These are phyloP conservation scores for Hyparrhenia diplandra DNA, from an alignment of 176 grass and related monocot species.

Conservation along the genomic window DNA sequence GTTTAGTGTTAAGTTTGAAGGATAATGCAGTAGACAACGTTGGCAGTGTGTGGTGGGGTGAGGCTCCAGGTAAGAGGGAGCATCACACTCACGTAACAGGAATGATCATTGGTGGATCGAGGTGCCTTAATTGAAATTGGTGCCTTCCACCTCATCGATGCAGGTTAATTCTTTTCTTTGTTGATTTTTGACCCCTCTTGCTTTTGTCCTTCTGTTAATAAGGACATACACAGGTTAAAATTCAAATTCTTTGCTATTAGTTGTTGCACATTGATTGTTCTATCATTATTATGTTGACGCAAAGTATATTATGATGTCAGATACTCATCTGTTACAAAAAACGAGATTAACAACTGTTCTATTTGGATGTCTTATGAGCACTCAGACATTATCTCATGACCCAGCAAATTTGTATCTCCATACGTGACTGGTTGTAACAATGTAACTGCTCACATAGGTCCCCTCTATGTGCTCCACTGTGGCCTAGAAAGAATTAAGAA, in stretches of 20 bases:
- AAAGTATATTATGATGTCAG: constrained; percentile 42
- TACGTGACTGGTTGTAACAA: neutral
- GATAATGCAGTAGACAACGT: constrained; percentile 44
- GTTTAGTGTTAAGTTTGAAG: constrained; percentile 47
- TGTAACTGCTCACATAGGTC: neutral
- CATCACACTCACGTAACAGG: constrained; percentile 38
- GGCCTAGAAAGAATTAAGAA: neutral
- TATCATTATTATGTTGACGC: constrained; percentile 24
- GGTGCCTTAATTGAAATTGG: constrained; percentile 53
- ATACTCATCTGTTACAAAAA: constrained; percentile 13
- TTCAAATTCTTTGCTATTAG: constrained; percentile 81
- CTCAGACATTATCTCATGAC: neutral
- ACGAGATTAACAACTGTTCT: constrained; percentile 14
- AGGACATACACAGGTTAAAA: constrained; percentile 60
- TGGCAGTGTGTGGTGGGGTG: constrained; percentile 13
- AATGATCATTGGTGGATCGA: constrained; percentile 28
- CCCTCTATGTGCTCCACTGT: neutral
- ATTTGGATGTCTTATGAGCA: neutral
- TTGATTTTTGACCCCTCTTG: constrained; percentile 40
- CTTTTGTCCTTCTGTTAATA: constrained; percentile 58
- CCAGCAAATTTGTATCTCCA: neutral
- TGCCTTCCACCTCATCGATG: constrained; percentile 37
- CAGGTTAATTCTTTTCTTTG: constrained; percentile 62
- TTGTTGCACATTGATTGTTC: constrained; percentile 65
- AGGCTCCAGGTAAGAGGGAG: constrained; percentile 53